phyloP scores from a whole-genome alignment of 169 alveolate genomes.

The Blepharisma undulans region DNA sequence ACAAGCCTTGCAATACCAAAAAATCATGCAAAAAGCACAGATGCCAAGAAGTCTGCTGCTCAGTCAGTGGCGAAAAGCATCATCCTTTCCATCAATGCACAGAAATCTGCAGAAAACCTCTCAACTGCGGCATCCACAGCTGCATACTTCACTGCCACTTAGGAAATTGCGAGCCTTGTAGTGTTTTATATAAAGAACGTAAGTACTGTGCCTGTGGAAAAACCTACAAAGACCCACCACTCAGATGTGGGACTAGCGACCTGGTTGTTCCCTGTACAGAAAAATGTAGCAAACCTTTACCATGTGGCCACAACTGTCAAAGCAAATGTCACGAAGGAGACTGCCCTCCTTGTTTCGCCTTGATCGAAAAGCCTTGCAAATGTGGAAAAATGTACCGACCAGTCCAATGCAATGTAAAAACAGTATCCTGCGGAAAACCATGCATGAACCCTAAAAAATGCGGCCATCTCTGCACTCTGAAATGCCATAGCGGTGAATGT shows the following conservation, averaged over 20 bases:
- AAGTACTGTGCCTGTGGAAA: constrained; percentile 84
- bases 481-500: constrained; percentile 52
- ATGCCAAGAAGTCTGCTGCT: constrained; percentile 86
- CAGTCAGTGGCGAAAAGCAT: constrained; percentile 64
- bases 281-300: constrained; percentile 61
- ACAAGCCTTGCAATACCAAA: constrained; percentile 74
- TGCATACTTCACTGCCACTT: constrained; percentile 86
- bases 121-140: constrained; percentile 83
- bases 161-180: constrained; percentile 86
- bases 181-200: constrained; percentile 70
- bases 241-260: constrained; percentile 75
- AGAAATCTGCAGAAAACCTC: constrained; percentile 77
- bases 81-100: constrained; percentile 84
- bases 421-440: constrained; percentile 57
- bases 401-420: constrained; percentile 42
- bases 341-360: constrained; percentile 81
- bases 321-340: constrained; percentile 78
- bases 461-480: constrained; percentile 52
- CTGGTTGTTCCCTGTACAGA: constrained; percentile 61
- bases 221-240: constrained; percentile 81
- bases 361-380: constrained; percentile 67
- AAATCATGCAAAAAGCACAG: constrained; percentile 85
- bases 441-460: constrained; percentile 45
- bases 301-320: constrained; percentile 84
- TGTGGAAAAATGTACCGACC: constrained; percentile 67